phyloP scores from a whole-genome alignment of 1,284 basidiomycete species.

The Entoloma clypeatum region DNA sequence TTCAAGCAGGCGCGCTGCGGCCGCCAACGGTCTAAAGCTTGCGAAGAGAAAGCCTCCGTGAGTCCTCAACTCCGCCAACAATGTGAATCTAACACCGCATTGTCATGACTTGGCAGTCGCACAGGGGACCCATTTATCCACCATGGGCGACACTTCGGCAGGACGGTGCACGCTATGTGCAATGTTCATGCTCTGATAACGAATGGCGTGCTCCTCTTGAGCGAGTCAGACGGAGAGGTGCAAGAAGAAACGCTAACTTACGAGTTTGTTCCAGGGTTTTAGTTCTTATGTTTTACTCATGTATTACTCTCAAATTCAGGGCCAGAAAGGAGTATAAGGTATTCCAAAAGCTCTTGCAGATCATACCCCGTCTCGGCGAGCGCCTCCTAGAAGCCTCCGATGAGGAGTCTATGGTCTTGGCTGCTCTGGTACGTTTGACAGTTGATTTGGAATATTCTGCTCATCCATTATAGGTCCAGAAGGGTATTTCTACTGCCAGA shows the following conservation, averaged over 20 bases:
- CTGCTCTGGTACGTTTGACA: background rate
- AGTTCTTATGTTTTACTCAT: background rate
- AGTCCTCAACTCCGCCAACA: too few relatives aligned
- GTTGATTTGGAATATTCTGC: background rate
- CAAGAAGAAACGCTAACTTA: slow-evolving; percentile 1
- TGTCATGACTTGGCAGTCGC: too few relatives aligned
- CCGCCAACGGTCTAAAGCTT: too few relatives aligned
- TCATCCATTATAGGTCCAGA: slow-evolving; percentile 1
- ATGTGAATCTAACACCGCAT: too few relatives aligned
- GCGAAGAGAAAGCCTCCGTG: too few relatives aligned
- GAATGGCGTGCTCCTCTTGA: slow-evolving; percentile 3
- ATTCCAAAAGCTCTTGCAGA: slow-evolving; percentile 2
- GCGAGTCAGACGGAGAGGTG: background rate
- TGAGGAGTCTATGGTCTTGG: slow-evolving; percentile 2
- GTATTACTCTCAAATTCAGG: background rate
- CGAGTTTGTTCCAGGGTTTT: slow-evolving; percentile 2
- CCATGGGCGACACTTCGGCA: slow-evolving; percentile 5
- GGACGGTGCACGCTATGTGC: slow-evolving; percentile 6
- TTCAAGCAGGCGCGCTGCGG: too few relatives aligned
- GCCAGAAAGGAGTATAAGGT: background rate
- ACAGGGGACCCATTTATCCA: slow-evolving; percentile 1
- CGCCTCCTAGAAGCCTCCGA: slow-evolving; percentile 2
- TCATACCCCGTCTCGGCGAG: slow-evolving; percentile 1
- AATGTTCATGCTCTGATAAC: slow-evolving; percentile 4
- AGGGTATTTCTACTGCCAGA: too few relatives aligned